Base-by-base conservation (phyloP, 75 land plant species). In the Cryptomeria japonica region DNA sequence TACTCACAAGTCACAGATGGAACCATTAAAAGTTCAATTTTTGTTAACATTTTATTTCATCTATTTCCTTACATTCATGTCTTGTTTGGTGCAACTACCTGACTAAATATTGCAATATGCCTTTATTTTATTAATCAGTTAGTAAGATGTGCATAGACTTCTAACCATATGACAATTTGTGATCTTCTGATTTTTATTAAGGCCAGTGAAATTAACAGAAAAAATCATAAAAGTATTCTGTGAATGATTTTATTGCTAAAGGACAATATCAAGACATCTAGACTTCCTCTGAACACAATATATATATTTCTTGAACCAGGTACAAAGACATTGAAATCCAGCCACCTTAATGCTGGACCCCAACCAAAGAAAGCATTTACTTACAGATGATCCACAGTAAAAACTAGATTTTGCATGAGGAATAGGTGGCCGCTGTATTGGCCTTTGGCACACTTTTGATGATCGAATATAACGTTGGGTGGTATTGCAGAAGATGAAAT, bases 401-500 rank as follows among this genome's bases (percentile, higher is more conserved):
- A 98, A 97, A 87, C 91, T 95, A 64, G 95, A 92, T 80, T 97
- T 95, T 7, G 91, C 95, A 89, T 89, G 86, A 18, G 99, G 97
- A 85, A 92, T 89, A 25, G 93, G 83, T n/a, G 99, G 93, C 87
- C 94, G 93, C 82, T 91, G 94, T 70, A 93, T 84, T 88, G 95
- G 88, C 84, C 91, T 94, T 51, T 88, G 92, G 42, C 91, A 88
- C 47, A 90, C 94, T 88, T 93, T 97, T 44, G 92, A 64, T 39
- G 98, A 94, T 31, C 99, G 87, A 36, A 98, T 88, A 88, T 95
- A 96, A 5, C 99, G 91, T 86, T 96, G 98, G 55, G 98, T 98
- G 25, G 99, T 96, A 90, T 97, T 98, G 88, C 99, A 98, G n/a
- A 98, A 93, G 77, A 96, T 92, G 84, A 96, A 96, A 85, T 98